Evolutionary conservation across 805 yeast species (phyloP).

Genomic region (Ogataea dorogensis): DNA sequence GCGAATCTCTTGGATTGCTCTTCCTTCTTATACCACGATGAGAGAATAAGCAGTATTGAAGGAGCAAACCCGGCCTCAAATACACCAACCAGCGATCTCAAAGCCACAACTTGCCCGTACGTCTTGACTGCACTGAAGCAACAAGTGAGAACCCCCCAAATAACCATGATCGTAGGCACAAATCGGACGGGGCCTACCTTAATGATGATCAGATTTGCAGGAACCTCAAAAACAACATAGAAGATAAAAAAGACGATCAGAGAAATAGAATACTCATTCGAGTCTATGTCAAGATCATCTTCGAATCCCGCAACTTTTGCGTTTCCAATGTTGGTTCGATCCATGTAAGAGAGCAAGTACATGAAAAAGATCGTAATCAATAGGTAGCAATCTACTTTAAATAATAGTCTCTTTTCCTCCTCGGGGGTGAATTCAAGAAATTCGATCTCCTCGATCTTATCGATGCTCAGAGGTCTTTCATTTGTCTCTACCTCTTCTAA

Average conservation of each 20-base stretch:
- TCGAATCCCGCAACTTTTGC: slow-evolving; percentile 16
- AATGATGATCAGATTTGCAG: slow-evolving; percentile 35
- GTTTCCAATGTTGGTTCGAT: slow-evolving; percentile 51
- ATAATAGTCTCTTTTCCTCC: slow-evolving; percentile 17
- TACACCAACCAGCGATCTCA: slow-evolving; percentile 40
- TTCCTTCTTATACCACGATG: slow-evolving; percentile 38
- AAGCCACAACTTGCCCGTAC: slow-evolving; percentile 22
- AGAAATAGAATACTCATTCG: slow-evolving; percentile 35
- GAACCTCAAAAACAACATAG: slow-evolving; percentile 42
- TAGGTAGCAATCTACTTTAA: slow-evolving; percentile 20
- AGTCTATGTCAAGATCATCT: slow-evolving; percentile 8
- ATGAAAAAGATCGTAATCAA: slow-evolving; percentile 25
- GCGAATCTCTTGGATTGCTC: slow-evolving; percentile 31
- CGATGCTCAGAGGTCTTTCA: slow-evolving; percentile 3
- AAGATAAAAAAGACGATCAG: slow-evolving; percentile 46
- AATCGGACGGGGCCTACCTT: slow-evolving; percentile 38
- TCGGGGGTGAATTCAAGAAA: slow-evolving; percentile 18
- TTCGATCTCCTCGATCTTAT: slow-evolving; percentile 8
- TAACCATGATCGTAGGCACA: slow-evolving; percentile 33
- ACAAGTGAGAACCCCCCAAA: slow-evolving; percentile 41
- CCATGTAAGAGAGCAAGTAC: slow-evolving; percentile 48
- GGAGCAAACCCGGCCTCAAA: slow-evolving; percentile 45
- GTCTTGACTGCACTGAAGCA: slow-evolving; percentile 35
- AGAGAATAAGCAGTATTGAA: slow-evolving; percentile 37
- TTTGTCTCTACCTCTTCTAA: slow-evolving; percentile 8